These are phyloP conservation scores for Colletotrichum musicola DNA, from an alignment of 2,329 filamentous ascomycete species.

Conservation along the genomic window DNA sequence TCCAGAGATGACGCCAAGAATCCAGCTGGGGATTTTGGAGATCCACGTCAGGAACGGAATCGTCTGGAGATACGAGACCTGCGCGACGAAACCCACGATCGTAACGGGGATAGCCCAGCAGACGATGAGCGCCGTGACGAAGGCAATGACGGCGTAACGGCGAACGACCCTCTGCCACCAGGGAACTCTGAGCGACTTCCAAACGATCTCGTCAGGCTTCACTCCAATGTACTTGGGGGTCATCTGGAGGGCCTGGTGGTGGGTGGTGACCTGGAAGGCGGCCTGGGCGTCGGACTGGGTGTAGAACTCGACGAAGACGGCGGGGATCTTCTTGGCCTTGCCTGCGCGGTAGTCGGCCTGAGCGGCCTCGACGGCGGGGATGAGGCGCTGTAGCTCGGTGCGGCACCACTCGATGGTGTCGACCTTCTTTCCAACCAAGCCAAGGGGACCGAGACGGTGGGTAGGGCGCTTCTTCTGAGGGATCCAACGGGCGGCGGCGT, in stretches of 20 bases:
- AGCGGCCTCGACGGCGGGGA: conserved; percentile 75
- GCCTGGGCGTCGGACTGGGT: conserved; percentile 86
- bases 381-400: conserved; percentile 76
- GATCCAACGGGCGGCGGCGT: conserved; percentile 78
- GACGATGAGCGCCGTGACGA: conserved; percentile 82
- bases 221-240: conserved; percentile 87
- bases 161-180: conserved; percentile 89
- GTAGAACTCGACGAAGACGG: conserved; percentile 92
- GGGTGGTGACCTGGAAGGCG: conserved; percentile 87
- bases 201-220: conserved; percentile 85
- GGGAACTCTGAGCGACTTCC: conserved; percentile 84
- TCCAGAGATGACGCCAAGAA: conserved; percentile 87
- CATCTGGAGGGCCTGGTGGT: conserved; percentile 90
- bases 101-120: conserved; percentile 87
- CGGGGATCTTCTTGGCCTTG: conserved; percentile 74
- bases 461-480: conserved; percentile 79
- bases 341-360: conserved; percentile 77
- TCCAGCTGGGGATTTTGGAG: conserved; percentile 73
- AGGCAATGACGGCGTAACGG: conserved; percentile 75
- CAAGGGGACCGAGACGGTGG: conserved; percentile 71
- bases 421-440: conserved; percentile 82
- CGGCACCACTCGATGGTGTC: conserved; percentile 95
- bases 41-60: conserved; percentile 80
- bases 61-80: conserved; percentile 77
- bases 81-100: conserved; percentile 87